Conservation (phyloP, 192 early-diverging fungal species). For the Backusella circina region DNA sequence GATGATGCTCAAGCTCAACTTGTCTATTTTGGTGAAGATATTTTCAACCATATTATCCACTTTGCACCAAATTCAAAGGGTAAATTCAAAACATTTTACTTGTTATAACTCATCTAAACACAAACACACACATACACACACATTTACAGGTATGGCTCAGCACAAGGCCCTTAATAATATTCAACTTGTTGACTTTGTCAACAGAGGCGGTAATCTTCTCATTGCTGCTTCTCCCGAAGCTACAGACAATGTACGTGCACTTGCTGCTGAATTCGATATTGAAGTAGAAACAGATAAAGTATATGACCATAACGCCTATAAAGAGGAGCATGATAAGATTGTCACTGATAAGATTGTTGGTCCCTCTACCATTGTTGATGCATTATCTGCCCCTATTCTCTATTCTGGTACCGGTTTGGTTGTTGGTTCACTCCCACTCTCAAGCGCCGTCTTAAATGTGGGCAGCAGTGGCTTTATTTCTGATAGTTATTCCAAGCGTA, state of each 20-base stretch:
- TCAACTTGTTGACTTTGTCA: slow-evolving; percentile 77
- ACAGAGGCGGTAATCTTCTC: slow-evolving; percentile 88
- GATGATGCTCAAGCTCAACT: slow-evolving; percentile 51
- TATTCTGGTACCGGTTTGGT: slow-evolving; percentile 81
- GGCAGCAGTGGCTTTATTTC: slow-evolving; percentile 66
- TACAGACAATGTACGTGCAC: slow-evolving; percentile 68
- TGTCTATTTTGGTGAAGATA: slow-evolving; percentile 55
- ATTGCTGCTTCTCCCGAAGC: slow-evolving; percentile 64
- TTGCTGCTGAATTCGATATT: slow-evolving; percentile 88
- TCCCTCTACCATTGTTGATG: slow-evolving; percentile 38
- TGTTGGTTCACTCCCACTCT: slow-evolving; percentile 60
- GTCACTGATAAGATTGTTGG: slow-evolving; percentile 46
- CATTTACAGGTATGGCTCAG: background rate
- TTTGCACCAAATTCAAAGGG: slow-evolving; percentile 72
- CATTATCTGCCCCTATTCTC: slow-evolving; percentile 48
- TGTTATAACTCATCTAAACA: background rate
- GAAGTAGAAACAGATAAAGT: slow-evolving; percentile 75
- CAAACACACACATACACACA: background rate
- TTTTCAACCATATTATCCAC: slow-evolving; percentile 79
- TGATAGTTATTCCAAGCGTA: slow-evolving; percentile 41
- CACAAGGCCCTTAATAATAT: background rate
- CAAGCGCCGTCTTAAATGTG: slow-evolving; percentile 53
- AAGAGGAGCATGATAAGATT: slow-evolving; percentile 48
- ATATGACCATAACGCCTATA: slow-evolving; percentile 67
- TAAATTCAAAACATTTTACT: slow-evolving; percentile 28